Base-by-base conservation (phyloP, 139 green algal species). In the Auxenochlorella protothecoides region DNA sequence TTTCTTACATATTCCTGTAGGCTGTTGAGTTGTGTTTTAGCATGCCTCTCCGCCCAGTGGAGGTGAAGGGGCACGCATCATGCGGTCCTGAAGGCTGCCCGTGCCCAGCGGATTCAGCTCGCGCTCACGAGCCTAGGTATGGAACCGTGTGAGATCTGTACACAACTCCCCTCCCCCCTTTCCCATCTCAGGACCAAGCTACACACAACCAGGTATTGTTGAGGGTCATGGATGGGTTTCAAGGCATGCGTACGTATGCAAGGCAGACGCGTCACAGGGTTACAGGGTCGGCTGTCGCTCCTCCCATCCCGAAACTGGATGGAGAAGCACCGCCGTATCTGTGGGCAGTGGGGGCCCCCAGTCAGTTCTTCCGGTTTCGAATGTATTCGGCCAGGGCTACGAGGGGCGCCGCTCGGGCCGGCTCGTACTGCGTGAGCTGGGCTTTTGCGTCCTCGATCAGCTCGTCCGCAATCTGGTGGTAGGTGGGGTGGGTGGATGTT, bases 341-440 rank as follows among this genome's bases (percentile, higher is more conserved):
- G 27, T 1, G 27, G 27, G 27, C 27, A 44, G 27, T 44, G 27
- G 27, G 27, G 27, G 27, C 27, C 27, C 27, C 27, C 27, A 44
- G 27, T 44, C 68, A 99, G 77, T 97, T 98, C 65, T 95, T 89
- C 13, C 95, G 80, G 65, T 88, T 87, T 12, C 85, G 83, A 79
- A 99, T 99, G 91, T 95, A 99, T 70, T 97, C 89, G 6, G 95
- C 95, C 5, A 99, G 80, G 0, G 88, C 91, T 13, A 95, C 73
- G 12, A 99, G 78, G 2, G 95, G 95, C 16, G 88, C 90, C 0
- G 90, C 85, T 65, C 88, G 88, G 8, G 72, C 72, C 7, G 78
- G 61, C 63, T 95, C 85, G 75, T 96, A 99, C 15, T 70, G 76
- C 3, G 81, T 71, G 16, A 99, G 87, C 79, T 94, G 83, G 15